These are phyloP conservation scores for Exobasidium rhododendri DNA, from an alignment of 1,284 basidiomycete species.

Conservation along the genomic window DNA sequence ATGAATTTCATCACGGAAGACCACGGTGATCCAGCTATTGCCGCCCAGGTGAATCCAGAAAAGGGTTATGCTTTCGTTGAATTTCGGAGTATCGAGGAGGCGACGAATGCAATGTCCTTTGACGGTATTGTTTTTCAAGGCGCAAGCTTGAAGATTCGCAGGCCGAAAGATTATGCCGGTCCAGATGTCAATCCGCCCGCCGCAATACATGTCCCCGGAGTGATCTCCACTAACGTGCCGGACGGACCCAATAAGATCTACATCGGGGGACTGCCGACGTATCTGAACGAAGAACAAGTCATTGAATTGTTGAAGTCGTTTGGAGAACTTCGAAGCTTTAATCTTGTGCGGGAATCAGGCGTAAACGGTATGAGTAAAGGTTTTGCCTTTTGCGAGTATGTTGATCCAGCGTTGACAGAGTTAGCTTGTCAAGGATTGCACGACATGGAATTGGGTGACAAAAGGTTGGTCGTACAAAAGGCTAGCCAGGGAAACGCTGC, in stretches of 20 bases:
- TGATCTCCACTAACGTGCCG: slow-evolving; percentile 92
- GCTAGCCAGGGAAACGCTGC: slow-evolving; percentile 70
- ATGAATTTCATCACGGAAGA: slow-evolving; percentile 58
- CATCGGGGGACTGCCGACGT: slow-evolving; percentile 89
- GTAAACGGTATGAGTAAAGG: slow-evolving; percentile 69
- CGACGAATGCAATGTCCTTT: slow-evolving; percentile 91
- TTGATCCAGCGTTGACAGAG: slow-evolving; percentile 82
- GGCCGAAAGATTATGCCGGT: slow-evolving; percentile 90
- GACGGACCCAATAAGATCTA: slow-evolving; percentile 98
- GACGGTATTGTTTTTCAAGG: slow-evolving; percentile 94
- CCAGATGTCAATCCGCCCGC: slow-evolving; percentile 63
- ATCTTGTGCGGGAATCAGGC: slow-evolving; percentile 78
- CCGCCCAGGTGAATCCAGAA: slow-evolving; percentile 92
- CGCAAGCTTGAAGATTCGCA: slow-evolving; percentile 85
- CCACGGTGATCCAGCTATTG: slow-evolving; percentile 72
- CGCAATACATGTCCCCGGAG: slow-evolving; percentile 76
- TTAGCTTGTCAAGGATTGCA: slow-evolving; percentile 93
- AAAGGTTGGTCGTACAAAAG: slow-evolving; percentile 91
- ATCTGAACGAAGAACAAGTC: slow-evolving; percentile 94
- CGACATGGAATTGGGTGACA: slow-evolving; percentile 95
- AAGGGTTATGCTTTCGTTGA: slow-evolving; percentile 90
- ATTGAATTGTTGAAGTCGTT: slow-evolving; percentile 96
- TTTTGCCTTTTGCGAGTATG: slow-evolving; percentile 98
- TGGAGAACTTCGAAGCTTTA: slow-evolving; percentile 94
- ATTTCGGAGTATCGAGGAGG: slow-evolving; percentile 95